Evolutionary conservation across 345 rosid species (phyloP), one percentile per base, ranked within the genome.

Genomic region (Zanthoxylum bungeanum): DNA sequence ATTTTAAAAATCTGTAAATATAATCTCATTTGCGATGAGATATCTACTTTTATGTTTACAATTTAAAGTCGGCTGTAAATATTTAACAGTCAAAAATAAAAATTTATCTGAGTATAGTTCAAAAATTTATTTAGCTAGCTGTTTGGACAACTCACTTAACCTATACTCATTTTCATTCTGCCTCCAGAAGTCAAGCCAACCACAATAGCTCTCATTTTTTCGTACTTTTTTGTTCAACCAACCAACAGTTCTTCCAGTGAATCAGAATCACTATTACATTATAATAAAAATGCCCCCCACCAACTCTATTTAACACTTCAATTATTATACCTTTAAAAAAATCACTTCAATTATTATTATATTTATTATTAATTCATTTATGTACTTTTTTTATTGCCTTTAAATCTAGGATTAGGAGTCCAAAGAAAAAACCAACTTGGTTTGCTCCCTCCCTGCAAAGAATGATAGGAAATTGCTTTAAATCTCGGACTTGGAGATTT

Each of bases 191-290:
- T 44, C 49, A 11, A 53, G 58, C 58, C 31, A 11, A 22, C 57
- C 57, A 52, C 25, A 24, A 53, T 14, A 24, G 33, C n/a, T 7
- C 11, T 21, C 51, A 12, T 16, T 42, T 39, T 64, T 50, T 49
- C 31, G 53, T 7, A 11, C 59, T 27, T 40, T 58, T 25, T 60
- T 24, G 50, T 66, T 64, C 47, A 66, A 22, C 64, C 60, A 63
- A 40, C 16, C 76, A 34, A 16, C 8, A 19, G 19, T 24, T 19
- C 16, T 5, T 3, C 24, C 1, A 0, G 2, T 7, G 2, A 8
- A 9, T 65, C 30, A 7, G 6, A 33, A 47, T 30, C 57, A 47
- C 40, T 30, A 33, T 30, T 42, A 16, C 2, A 1, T 60, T 47
- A 4, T 22, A 16, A 33, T 57, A 64, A 74, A 46, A 60, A 34